Percentiles rank a stretch among this genome's conserved stretches.
Conservation (phyloP, 139 green algal species). For the Diplosphaera chodatii region DNA sequence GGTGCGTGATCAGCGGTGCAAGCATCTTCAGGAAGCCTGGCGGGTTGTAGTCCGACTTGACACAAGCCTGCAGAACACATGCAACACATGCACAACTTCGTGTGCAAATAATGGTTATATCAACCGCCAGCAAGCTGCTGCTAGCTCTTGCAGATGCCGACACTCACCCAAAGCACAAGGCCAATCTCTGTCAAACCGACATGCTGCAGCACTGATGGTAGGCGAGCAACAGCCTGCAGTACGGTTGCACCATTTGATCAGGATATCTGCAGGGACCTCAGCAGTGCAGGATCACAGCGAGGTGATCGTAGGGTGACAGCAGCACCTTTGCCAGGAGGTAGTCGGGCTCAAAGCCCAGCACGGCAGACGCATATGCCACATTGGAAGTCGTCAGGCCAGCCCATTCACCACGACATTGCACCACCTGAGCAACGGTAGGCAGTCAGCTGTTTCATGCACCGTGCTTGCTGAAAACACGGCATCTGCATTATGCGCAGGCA, state of each 20-base stretch:
- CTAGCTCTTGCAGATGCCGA: no score
- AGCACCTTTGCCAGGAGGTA: neutral
- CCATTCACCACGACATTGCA: neutral
- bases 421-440: no score
- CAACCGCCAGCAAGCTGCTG: no score
- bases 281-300: neutral
- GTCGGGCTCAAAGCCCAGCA: neutral
- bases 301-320: neutral
- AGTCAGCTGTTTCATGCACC: no score
- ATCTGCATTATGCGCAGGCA: no score
- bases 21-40: neutral
- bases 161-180: neutral
- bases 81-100: no score
- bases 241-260: no score
- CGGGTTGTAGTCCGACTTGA: neutral
- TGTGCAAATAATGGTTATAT: no score
- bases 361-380: neutral
- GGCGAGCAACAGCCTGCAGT: neutral
- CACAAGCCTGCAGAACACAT: neutral
- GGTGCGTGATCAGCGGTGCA: neutral
- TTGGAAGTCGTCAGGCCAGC: neutral
- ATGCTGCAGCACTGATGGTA: neutral
- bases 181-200: neutral
- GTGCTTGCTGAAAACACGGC: no score
- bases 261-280: no score